phyloP scores from a whole-genome alignment of 2,329 filamentous ascomycete genomes.

The Harringtonia lauricola region DNA sequence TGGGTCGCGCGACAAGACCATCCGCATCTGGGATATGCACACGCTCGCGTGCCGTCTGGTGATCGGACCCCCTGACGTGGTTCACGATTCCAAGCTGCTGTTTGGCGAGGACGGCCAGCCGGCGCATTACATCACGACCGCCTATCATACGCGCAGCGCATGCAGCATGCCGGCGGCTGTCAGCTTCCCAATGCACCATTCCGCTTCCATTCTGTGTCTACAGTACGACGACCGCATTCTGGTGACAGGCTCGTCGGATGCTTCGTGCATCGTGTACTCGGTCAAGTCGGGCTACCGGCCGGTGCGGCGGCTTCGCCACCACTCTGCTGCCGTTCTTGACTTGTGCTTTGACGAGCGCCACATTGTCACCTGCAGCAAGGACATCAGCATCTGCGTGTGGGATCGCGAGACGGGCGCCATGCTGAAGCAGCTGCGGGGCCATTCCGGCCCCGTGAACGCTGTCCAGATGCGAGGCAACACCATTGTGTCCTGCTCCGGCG shows the following conservation, averaged over 20 bases:
- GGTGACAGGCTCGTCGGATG: conserved; percentile 89
- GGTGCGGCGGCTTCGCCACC: conserved; percentile 64
- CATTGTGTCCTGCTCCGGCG: conserved; percentile 86
- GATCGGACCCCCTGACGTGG: conserved; percentile 65
- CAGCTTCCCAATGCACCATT: conserved; percentile 59
- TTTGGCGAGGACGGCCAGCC: conserved; percentile 38
- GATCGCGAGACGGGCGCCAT: conserved; percentile 68
- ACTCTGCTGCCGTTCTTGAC: conserved; percentile 83
- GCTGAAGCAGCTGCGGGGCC: conserved; percentile 70
- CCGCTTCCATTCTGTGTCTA: conserved; percentile 85
- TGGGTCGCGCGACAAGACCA: conserved; percentile 87
- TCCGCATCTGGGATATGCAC: conserved; percentile 91
- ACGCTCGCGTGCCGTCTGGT: conserved; percentile 77
- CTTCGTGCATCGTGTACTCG: conserved; percentile 83
- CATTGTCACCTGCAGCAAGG: conserved; percentile 96
- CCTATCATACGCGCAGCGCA: conserved; percentile 22
- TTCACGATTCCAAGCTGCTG: conserved; percentile 40
- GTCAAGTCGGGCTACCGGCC: conserved; percentile 70
- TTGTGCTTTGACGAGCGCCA: conserved; percentile 85
- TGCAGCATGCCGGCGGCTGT: conserved; percentile 40
- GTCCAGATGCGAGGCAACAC: conserved; percentile 90
- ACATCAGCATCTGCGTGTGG: conserved; percentile 90
- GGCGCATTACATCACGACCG: conserved; percentile 40
- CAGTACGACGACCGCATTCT: conserved; percentile 91
- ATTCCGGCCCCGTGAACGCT: conserved; percentile 88